Evolutionary conservation across 805 yeast species (phyloP).

Genomic region (Isabelozyma pseudorhagii): DNA sequence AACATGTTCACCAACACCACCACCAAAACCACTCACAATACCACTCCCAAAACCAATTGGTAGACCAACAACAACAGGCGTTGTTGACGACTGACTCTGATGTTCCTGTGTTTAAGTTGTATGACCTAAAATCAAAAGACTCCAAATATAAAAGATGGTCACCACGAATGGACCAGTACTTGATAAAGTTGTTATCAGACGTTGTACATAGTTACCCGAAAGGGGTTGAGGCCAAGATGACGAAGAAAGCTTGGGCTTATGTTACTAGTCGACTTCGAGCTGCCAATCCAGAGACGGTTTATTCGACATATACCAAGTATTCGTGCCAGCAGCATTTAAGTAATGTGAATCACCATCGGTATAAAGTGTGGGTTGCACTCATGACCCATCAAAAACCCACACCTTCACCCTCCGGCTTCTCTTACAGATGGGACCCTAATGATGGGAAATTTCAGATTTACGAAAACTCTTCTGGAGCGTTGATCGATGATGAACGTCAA

Average conservation of each 20-base stretch:
- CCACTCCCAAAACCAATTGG: not conserved
- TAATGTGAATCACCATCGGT: conserved; percentile 34
- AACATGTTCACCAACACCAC: not conserved
- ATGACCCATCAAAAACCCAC: conserved; percentile 27
- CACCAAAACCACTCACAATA: not conserved
- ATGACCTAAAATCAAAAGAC: conserved; percentile 30
- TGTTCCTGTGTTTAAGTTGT: conserved; percentile 15
- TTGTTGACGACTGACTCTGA: not conserved
- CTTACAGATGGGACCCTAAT: conserved; percentile 35
- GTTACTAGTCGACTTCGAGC: conserved; percentile 30
- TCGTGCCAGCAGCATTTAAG: conserved; percentile 35
- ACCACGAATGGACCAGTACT: conserved; percentile 33
- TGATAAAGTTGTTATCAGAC: conserved; percentile 30
- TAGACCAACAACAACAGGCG: not conserved
- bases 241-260: conserved; percentile 37
- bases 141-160: conserved; percentile 39
- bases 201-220: conserved; percentile 33
- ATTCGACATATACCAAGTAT: conserved; percentile 38
- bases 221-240: conserved; percentile 28
- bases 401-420: conserved; percentile 16
- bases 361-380: conserved; percentile 31
- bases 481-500: conserved; percentile 28
- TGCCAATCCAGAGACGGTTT: conserved; percentile 39
- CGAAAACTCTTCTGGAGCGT: conserved; percentile 17
- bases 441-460: conserved; percentile 32